These are phyloP conservation scores for Populus deltoides DNA, from an alignment of 345 rosid genomes.

Conservation along the genomic window DNA sequence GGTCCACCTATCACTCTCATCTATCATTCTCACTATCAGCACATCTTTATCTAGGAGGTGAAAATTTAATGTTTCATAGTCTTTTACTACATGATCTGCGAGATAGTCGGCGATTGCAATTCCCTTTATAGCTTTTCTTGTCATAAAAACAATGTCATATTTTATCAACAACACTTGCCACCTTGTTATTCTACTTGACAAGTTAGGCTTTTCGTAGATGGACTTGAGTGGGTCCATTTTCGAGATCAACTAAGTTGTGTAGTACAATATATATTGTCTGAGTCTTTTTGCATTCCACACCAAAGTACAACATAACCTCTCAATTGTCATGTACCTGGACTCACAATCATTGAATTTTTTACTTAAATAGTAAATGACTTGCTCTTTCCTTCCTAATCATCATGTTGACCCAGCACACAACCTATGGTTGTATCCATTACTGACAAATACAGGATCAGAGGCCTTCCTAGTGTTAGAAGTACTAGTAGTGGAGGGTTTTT, in stretches of 20 bases:
- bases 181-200: background rate
- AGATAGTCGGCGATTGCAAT: background rate
- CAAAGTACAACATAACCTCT: conserved; percentile 6
- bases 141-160: background rate
- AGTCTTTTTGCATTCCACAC: background rate
- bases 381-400: background rate
- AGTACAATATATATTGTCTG: background rate
- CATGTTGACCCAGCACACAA: background rate
- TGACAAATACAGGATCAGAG: background rate
- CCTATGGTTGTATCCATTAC: background rate
- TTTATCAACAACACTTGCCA: background rate
- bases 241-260: background rate
- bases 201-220: background rate
- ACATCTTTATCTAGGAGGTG: too few species aligned
- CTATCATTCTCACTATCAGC: too few species aligned
- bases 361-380: background rate
- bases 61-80: too few species aligned
- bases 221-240: background rate
- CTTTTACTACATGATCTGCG: background rate
- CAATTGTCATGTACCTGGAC: background rate
- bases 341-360: background rate
- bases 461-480: background rate
- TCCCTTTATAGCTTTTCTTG: background rate
- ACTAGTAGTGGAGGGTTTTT: background rate
- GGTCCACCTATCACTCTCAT: too few species aligned